Evolutionary conservation across 208 protist species (phyloP).

Genomic region (Vickermania ingenoplastis): DNA sequence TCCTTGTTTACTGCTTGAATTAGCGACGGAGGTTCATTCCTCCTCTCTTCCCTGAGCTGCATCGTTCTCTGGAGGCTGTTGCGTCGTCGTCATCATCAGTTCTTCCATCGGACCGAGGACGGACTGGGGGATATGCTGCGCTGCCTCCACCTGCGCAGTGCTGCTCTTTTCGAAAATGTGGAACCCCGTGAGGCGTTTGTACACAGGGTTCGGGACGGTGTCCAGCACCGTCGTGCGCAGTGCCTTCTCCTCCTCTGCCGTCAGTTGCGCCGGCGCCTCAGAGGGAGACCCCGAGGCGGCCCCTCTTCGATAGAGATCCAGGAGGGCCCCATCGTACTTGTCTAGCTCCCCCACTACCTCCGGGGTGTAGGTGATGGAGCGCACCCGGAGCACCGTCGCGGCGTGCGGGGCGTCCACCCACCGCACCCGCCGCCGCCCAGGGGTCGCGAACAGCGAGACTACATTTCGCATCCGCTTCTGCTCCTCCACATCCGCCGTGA

Average conservation of each 20-base stretch:
- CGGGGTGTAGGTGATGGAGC: conserved; percentile 61
- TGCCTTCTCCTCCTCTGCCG: background rate
- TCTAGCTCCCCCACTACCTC: conserved; percentile 69
- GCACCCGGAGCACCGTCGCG: conserved; percentile 75
- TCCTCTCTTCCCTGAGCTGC: conserved; percentile 3
- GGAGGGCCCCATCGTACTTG: conserved; percentile 65
- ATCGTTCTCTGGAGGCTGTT: background rate
- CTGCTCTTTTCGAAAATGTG: conserved; percentile 57
- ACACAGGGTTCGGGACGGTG: conserved; percentile 47
- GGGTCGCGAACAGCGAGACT: conserved; percentile 68
- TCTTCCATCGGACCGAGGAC: conserved; percentile 5
- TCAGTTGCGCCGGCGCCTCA: background rate
- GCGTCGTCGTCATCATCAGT: conserved; percentile 10
- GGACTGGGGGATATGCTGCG: conserved; percentile 23
- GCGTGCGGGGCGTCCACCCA: conserved; percentile 76
- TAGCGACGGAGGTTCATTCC: too few species aligned
- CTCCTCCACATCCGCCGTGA: conserved; percentile 82
- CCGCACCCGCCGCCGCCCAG: conserved; percentile 41
- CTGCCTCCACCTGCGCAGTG: conserved; percentile 47
- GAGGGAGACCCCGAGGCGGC: too few species aligned
- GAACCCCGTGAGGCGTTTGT: conserved; percentile 39
- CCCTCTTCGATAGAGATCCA: conserved; percentile 10
- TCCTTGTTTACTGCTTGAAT: too few species aligned
- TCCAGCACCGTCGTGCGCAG: background rate
- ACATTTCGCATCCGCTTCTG: conserved; percentile 85